A percentile compares a stretch with the other conserved stretches of the same genome.
These are phyloP conservation scores for Danielia reshetovae DNA, from an alignment of 805 yeast genomes.

Conservation along the genomic window DNA sequence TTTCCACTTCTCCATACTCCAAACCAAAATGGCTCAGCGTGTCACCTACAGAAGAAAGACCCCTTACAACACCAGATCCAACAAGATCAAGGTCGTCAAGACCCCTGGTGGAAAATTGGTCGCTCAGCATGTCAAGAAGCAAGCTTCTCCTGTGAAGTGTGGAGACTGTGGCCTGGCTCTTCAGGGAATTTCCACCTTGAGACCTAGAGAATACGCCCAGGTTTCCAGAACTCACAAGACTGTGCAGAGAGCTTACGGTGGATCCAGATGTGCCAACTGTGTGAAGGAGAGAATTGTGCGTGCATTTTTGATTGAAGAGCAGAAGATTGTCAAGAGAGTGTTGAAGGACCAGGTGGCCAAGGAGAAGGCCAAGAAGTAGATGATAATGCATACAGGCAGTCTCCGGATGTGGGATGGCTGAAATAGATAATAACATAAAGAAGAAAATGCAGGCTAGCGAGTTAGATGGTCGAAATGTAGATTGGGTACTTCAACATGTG, in stretches of 20 bases:
- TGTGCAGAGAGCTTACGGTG: conserved; percentile 99
- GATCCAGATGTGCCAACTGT: conserved; percentile 96
- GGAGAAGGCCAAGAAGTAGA: conserved; percentile 47
- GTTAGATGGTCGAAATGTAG: too few species aligned
- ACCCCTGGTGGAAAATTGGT: conserved; percentile 99
- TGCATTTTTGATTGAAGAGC: conserved; percentile 99
- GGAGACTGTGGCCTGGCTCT: conserved; percentile 83
- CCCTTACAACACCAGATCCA: conserved; percentile 93
- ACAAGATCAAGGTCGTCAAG: conserved; percentile 99
- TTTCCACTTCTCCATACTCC: background rate
- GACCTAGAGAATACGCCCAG: conserved; percentile 97
- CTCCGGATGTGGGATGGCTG: too few species aligned
- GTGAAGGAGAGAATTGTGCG: conserved; percentile 99
- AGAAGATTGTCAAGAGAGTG: conserved; percentile 99
- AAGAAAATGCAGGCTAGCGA: too few species aligned
- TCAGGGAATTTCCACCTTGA: conserved; percentile 86
- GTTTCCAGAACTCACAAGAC: conserved; percentile 96
- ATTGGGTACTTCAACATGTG: too few species aligned
- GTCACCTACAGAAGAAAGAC: conserved; percentile 26
- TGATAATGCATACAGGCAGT: too few species aligned
- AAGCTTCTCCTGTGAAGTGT: conserved; percentile 82
- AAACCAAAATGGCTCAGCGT: conserved; percentile 85
- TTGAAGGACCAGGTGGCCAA: conserved; percentile 93
- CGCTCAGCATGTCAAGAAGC: conserved; percentile 96
- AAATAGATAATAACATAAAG: too few species aligned